Percentiles rank a stretch among this genome's conserved stretches.
These are phyloP conservation scores for Mycocentrospora acerina DNA, from an alignment of 2,329 filamentous ascomycete genomes.

Conservation along the genomic window DNA sequence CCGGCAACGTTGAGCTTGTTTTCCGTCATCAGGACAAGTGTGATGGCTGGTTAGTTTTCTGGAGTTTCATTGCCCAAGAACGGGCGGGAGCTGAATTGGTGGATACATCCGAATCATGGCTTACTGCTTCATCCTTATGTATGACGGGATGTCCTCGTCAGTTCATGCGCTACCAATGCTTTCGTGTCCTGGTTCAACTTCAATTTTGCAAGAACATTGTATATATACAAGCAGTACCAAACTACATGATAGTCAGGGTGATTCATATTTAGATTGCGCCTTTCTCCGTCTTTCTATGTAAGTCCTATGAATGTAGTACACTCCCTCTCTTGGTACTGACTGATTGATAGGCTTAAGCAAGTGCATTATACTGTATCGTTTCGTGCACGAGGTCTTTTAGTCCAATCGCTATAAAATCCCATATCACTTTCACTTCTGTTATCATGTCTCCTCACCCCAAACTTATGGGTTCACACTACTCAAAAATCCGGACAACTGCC, in stretches of 20 bases:
- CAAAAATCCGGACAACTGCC: neutral
- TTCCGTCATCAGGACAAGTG: conserved; percentile 10
- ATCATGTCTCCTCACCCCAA: conserved; percentile 34
- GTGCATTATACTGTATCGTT: conserved; percentile 31
- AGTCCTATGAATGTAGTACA: conserved; percentile 36
- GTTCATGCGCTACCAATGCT: conserved; percentile 2
- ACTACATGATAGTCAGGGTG: conserved; percentile 26
- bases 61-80: no score
- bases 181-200: conserved; percentile 37
- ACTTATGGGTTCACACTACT: conserved; percentile 7
- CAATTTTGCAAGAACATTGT: conserved; percentile 28
- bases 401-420: conserved; percentile 14
- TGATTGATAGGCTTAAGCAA: conserved; percentile 27
- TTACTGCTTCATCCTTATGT: neutral
- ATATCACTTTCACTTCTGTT: conserved; percentile 14
- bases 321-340: conserved; percentile 30
- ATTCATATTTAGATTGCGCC: conserved; percentile 41
- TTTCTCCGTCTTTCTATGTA: conserved; percentile 33
- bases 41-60: neutral
- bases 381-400: conserved; percentile 27
- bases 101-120: no score
- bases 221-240: conserved; percentile 22
- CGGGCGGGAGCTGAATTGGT: no score
- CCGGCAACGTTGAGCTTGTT: conserved; percentile 18
- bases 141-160: neutral